These are phyloP conservation scores for Colletotrichum agaves DNA, from an alignment of 2,329 filamentous ascomycete species.

Conservation along the genomic window DNA sequence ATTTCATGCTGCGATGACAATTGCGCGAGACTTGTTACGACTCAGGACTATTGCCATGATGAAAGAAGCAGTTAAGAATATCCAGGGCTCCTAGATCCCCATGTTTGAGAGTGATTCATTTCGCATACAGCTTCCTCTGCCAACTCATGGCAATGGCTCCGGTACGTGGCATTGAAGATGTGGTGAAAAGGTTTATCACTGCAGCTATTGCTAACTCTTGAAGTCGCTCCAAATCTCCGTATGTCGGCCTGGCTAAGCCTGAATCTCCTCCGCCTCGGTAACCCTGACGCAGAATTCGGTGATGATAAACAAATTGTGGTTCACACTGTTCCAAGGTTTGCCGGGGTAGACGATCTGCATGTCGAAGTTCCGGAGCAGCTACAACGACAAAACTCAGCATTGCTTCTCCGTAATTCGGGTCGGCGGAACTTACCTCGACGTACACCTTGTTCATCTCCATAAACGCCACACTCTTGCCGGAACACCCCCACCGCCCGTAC, in stretches of 20 bases:
- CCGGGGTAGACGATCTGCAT: conserved; percentile 42
- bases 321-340: conserved; percentile 46
- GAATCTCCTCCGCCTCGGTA: conserved; percentile 8
- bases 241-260: neutral
- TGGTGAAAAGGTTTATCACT: too few relatives aligned
- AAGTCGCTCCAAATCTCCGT: neutral
- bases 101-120: too few relatives aligned
- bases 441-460: conserved; percentile 57
- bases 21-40: too few relatives aligned
- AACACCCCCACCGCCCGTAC: conserved; percentile 45
- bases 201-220: too few relatives aligned
- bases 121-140: too few relatives aligned
- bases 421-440: conserved; percentile 50
- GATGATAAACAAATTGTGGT: conserved; percentile 44
- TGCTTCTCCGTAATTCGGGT: too few relatives aligned
- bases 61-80: too few relatives aligned
- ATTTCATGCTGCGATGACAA: too few relatives aligned
- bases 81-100: too few relatives aligned
- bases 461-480: conserved; percentile 52
- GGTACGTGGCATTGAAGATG: too few relatives aligned
- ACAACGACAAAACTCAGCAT: neutral
- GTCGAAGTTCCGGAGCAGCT: conserved; percentile 45
- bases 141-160: too few relatives aligned
- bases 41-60: too few relatives aligned
- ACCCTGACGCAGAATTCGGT: conserved; percentile 40